Base-by-base conservation (phyloP, 2,329 filamentous ascomycete species). In the Cladophialophora chaetospira region DNA sequence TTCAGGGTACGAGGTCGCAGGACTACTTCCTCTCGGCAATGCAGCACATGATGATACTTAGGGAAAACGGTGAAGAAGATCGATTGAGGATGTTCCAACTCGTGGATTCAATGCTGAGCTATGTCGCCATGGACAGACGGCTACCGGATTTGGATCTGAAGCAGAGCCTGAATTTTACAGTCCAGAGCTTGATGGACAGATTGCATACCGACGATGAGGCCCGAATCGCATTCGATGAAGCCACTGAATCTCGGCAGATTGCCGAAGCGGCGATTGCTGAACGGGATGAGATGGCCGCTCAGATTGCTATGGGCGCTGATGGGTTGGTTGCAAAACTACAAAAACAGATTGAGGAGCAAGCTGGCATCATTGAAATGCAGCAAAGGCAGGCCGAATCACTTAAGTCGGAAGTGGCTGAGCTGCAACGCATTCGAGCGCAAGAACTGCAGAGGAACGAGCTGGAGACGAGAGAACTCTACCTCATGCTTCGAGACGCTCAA, bases 71-170 rank as follows among this genome's bases (percentile, higher is more conserved):
- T 66, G 88, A 88, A 46, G 94, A 97, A 70, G 94, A 99, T 73
- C 86, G 91, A 11, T 76, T 97, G 60, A 87, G 91, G 46, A 94
- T 97, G 88, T 99, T 97, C 75, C 94, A 97, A 77, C 84, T 99
- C 25, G 92, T 97, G 25, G 94, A 99, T 74, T 88, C 90, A n/a
- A 97, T 97, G 91, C 85, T 99, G 64, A 96, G 91, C 73, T 97
- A 97, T 73, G 93, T 99, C 61, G 93, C 93, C 67, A 99, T 99
- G 93, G 94, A 99, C 73, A 85, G 94, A 69, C 84, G 94, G 62
- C 75, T 97, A 63, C 94, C 94, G 35, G 93, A 99, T 73, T 93
- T 97, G 86, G 94, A 99, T 72, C 83, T 99, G 58, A 97, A 97
- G 77, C 93, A 97, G 73, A 96, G 91, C 69, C 83, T 99, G 63